Base-by-base conservation (phyloP, 2,329 filamentous ascomycete species). In the Ophiostoma sp. region DNA sequence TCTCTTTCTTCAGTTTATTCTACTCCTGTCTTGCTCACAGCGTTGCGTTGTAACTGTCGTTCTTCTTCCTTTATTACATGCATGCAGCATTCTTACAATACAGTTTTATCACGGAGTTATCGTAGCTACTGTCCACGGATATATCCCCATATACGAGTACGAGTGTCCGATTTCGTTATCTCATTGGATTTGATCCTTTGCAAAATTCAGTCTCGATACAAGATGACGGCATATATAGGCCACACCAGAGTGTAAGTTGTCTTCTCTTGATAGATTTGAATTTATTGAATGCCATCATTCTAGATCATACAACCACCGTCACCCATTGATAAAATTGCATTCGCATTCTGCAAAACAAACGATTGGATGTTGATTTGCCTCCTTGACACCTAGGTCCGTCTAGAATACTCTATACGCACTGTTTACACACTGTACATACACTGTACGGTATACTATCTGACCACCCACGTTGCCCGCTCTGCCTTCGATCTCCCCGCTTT, bases 401-500 rank as follows among this genome's bases (percentile, higher is more conserved):
- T 14, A 6, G 27, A 7, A 38, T 60, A 27, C 11, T 38, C 12
- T 58, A 16, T 38, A 12, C 5, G 27, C 27, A 60, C 55, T 60
- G 55, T 60, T 6, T 14, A 16, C 1, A 38, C 27, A 60, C 55
- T 38, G 55, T 60, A 36, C 3, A 16, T 2, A 16, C 55, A 60
- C 55, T 38, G 55, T 60, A 14, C 38, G 11, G 7, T 12, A 2
- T 5, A 14, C 11, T 40, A 11, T 38, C 27, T 38, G 27, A 18
- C 55, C 55, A 60, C 55, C 38, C 27, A 14, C 36, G 38, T 27
- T 60, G 55, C 55, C 18, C 55, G 38, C 55, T 40, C 14, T 14
- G 38, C 55, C 55, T 27, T 60, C 27, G 27, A 60, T 38, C 36
- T 60, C 12, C 55, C 55, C 55, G 49, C 49, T 55, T 55, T 55